Percentiles rank a stretch among this genome's conserved stretches.
These are phyloP conservation scores for Backusella psychrophila DNA, from an alignment of 192 early-diverging fungal species.

Conservation along the genomic window DNA sequence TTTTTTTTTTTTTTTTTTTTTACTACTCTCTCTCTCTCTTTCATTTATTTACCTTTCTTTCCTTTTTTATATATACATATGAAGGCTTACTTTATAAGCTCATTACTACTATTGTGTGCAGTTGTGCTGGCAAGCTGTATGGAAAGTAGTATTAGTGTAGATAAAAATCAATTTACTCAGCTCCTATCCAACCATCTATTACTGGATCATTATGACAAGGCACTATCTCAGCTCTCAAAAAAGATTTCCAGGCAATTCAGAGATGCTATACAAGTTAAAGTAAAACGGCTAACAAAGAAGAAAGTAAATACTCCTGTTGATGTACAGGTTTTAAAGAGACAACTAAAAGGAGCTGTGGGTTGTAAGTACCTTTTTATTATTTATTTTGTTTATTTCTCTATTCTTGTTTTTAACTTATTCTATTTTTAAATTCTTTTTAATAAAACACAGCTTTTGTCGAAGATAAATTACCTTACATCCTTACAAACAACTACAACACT, in stretches of 20 bases:
- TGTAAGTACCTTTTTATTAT: neutral
- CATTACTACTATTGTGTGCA: neutral
- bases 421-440: neutral
- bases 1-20: neutral
- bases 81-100: neutral
- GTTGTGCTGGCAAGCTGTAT: constrained; percentile 3
- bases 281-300: neutral
- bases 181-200: constrained; percentile 13
- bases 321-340: constrained; percentile 12
- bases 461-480: constrained; percentile 10
- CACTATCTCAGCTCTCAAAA: constrained; percentile 4
- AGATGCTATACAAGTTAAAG: constrained; percentile 12
- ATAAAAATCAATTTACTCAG: constrained; percentile 2
- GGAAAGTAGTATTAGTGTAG: constrained; percentile 1
- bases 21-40: neutral
- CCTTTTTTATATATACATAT: neutral
- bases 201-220: constrained; percentile 13
- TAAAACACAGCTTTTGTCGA: constrained; percentile 10
- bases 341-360: constrained; percentile 10
- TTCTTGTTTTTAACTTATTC: neutral
- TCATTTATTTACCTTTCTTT: neutral
- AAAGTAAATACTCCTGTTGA: constrained; percentile 3
- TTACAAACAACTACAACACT: constrained; percentile 5
- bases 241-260: constrained; percentile 6
- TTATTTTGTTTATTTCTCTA: neutral